phyloP scores from a whole-genome alignment of 2,329 filamentous ascomycete species.

The Aspergillus oerlinghausenensis region DNA sequence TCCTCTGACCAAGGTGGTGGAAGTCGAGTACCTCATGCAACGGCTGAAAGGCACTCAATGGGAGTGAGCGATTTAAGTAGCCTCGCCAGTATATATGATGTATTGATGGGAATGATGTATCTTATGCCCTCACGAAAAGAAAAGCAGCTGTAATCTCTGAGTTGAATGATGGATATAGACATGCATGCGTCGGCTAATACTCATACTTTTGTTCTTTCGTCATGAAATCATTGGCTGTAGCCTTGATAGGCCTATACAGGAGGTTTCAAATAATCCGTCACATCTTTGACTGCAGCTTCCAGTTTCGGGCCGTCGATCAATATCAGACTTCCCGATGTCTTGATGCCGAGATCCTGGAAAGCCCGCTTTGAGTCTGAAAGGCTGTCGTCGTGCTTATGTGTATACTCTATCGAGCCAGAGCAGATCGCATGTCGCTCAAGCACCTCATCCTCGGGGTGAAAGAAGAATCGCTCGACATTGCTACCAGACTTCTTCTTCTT shows the following conservation, averaged over 20 bases:
- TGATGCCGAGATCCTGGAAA: constrained; percentile 89
- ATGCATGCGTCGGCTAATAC: background rate
- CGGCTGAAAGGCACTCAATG: constrained; percentile 58
- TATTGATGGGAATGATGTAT: background rate
- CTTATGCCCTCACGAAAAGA: background rate
- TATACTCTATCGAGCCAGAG: constrained; percentile 69
- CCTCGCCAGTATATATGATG: background rate
- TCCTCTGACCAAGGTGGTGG: constrained; percentile 93
- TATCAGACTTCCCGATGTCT: constrained; percentile 77
- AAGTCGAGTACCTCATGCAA: constrained; percentile 98
- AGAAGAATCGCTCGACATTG: constrained; percentile 68
- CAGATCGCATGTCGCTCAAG: constrained; percentile 71
- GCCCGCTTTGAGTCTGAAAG: constrained; percentile 87
- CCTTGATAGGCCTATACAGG: constrained; percentile 30
- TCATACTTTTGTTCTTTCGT: constrained; percentile 1
- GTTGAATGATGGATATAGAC: constrained; percentile 1
- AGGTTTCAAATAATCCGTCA: constrained; percentile 67
- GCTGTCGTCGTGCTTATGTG: constrained; percentile 70
- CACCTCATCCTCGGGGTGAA: constrained; percentile 93
- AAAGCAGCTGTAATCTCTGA: background rate
- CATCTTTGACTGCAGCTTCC: constrained; percentile 66
- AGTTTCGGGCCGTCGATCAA: constrained; percentile 79
- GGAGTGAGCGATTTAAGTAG: constrained; percentile 29
- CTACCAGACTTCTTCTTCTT: constrained; percentile 58
- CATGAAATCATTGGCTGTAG: constrained; percentile 1